These are phyloP conservation scores for Termitomyces sp. DNA, from an alignment of 768 basidiomycete species.

Conservation along the genomic window DNA sequence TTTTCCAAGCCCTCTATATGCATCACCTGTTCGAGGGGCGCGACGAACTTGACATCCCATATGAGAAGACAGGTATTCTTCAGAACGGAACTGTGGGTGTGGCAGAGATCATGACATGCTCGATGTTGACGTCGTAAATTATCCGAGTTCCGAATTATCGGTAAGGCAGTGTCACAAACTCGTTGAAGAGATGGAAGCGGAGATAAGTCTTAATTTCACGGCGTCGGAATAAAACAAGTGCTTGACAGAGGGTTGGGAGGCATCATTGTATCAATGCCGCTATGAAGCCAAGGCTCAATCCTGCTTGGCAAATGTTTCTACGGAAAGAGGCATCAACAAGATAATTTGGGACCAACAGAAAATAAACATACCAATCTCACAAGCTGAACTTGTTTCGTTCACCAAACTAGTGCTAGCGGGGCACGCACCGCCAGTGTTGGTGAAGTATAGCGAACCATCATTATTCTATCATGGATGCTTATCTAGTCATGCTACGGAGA, in stretches of 20 bases:
- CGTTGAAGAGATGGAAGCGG: neutral
- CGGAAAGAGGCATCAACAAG: neutral
- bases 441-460: conserved; percentile 5
- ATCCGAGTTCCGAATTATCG: neutral
- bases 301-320: neutral
- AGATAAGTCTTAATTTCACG: neutral
- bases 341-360: neutral
- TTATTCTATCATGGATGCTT: neutral
- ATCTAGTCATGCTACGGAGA: neutral
- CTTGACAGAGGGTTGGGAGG: neutral
- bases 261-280: neutral
- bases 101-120: neutral
- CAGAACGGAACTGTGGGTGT: too few relatives aligned
- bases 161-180: too few relatives aligned
- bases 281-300: neutral
- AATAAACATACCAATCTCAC: neutral
- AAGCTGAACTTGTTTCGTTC: neutral
- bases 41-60: too few relatives aligned
- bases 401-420: conserved; percentile 1
- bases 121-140: neutral
- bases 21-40: too few relatives aligned
- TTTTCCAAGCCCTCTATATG: too few relatives aligned
- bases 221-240: neutral
- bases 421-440: conserved; percentile 12
- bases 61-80: too few relatives aligned